Conservation (phyloP, 768 basidiomycete species). For the Boletus insuetus region DNA sequence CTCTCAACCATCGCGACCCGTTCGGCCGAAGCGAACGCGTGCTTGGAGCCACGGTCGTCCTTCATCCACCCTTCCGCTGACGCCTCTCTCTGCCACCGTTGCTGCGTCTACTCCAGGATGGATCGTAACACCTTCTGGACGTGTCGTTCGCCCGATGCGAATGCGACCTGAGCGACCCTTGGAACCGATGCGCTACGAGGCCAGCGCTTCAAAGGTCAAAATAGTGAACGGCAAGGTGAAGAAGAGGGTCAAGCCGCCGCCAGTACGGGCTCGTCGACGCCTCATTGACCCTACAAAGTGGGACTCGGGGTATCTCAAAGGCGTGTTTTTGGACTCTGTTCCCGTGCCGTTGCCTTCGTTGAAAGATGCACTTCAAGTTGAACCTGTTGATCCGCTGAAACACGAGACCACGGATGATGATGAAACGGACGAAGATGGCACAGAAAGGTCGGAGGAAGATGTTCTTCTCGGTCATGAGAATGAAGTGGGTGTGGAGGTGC, state of each 20-base stretch:
- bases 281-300: conserved; percentile 74
- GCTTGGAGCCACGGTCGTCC: conserved; percentile 39
- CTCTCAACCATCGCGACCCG: conserved; percentile 26
- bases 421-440: neutral
- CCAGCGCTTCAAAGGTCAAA: conserved; percentile 3
- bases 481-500: neutral
- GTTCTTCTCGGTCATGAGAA: neutral
- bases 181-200: conserved; percentile 17
- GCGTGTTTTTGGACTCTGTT: conserved; percentile 55
- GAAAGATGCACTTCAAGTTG: neutral
- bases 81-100: conserved; percentile 58
- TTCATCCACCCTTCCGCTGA: conserved; percentile 61
- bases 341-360: neutral
- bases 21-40: conserved; percentile 41
- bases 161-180: conserved; percentile 72
- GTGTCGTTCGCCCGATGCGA: conserved; percentile 61
- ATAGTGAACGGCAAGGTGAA: conserved; percentile 35
- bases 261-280: conserved; percentile 53
- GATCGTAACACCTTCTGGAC: conserved; percentile 65
- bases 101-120: conserved; percentile 60
- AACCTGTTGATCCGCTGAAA: neutral
- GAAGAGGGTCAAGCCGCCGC: conserved; percentile 48
- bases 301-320: conserved; percentile 69
- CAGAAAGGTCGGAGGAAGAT: conserved; percentile 17
- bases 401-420: neutral